These are phyloP conservation scores for Candida hungchunana DNA, from an alignment of 805 yeast genomes.

Conservation along the genomic window DNA sequence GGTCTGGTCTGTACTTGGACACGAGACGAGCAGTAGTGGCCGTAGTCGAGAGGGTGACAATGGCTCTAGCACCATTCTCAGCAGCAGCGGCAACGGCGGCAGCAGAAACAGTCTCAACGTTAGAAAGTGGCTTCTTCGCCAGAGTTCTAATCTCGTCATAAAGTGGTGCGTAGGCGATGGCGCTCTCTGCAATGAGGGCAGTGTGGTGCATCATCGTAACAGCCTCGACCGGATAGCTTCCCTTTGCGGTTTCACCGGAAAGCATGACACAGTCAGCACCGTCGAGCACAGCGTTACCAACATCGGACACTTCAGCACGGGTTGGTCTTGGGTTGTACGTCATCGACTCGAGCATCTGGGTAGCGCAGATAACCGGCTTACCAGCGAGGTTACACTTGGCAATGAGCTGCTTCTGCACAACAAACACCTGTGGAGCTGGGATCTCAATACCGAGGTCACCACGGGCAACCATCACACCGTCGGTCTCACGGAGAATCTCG, in stretches of 20 bases:
- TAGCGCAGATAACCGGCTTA: slow-evolving; percentile 99
- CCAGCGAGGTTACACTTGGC: slow-evolving; percentile 99
- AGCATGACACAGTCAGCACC: slow-evolving; percentile 99
- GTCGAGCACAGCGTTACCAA: slow-evolving; percentile 97
- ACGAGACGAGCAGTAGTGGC: slow-evolving; percentile 95
- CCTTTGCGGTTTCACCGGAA: slow-evolving; percentile 99
- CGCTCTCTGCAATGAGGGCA: slow-evolving; percentile 92
- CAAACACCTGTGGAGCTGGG: slow-evolving; percentile 98
- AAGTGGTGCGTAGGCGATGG: slow-evolving; percentile 79
- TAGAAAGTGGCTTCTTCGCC: slow-evolving; percentile 83
- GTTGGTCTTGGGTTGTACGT: slow-evolving; percentile 99
- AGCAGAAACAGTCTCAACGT: slow-evolving; percentile 95
- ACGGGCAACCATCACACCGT: slow-evolving; percentile 99
- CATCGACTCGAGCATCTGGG: slow-evolving; percentile 99
- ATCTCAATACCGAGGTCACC: slow-evolving; percentile 99
- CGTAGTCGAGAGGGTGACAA: slow-evolving; percentile 90
- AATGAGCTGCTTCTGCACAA: slow-evolving; percentile 97
- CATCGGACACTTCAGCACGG: slow-evolving; percentile 99
- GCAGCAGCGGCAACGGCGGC: slow-evolving; percentile 95
- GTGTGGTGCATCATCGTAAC: slow-evolving; percentile 99
- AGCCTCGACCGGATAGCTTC: slow-evolving; percentile 96
- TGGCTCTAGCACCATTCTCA: slow-evolving; percentile 96
- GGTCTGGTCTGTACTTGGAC: slow-evolving; percentile 95
- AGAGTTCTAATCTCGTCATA: slow-evolving; percentile 86
- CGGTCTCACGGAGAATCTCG: slow-evolving; percentile 89